Conservation (phyloP, 495 filamentous ascomycete species). For the Staphylotrichum tortipilum region DNA sequence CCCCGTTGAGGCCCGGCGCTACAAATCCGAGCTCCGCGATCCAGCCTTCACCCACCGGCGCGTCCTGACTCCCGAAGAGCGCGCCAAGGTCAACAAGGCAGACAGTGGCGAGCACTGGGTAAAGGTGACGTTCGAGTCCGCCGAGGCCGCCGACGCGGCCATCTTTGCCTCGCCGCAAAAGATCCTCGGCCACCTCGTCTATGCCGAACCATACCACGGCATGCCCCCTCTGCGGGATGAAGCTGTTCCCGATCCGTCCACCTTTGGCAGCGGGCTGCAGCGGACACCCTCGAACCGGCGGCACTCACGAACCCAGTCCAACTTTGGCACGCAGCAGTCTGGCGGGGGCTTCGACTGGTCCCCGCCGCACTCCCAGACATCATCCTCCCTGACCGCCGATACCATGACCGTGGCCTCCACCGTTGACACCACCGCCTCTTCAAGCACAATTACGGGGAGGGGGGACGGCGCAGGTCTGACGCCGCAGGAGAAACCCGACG, state of each 20-base stretch:
- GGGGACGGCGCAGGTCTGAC: not conserved
- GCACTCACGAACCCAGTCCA: constrained; percentile 6
- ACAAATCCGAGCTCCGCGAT: constrained; percentile 56
- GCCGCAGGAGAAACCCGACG: constrained; percentile 2
- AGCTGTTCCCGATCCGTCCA: constrained; percentile 13
- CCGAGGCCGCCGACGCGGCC: constrained; percentile 67
- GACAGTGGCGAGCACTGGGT: constrained; percentile 82
- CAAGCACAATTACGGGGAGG: constrained; percentile 48
- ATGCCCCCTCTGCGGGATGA: constrained; percentile 59
- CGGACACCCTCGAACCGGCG: not conserved
- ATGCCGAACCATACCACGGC: constrained; percentile 67
- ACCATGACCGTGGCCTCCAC: constrained; percentile 33
- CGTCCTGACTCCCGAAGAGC: constrained; percentile 57
- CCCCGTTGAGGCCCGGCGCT: constrained; percentile 44
- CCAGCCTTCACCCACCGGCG: constrained; percentile 49
- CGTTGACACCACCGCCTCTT: constrained; percentile 40
- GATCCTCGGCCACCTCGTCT: constrained; percentile 67
- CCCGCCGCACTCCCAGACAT: constrained; percentile 32
- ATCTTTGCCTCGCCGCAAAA: constrained; percentile 66
- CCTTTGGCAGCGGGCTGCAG: not conserved
- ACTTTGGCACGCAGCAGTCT: constrained; percentile 8
- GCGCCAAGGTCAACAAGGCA: constrained; percentile 63
- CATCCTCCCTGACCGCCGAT: constrained; percentile 39
- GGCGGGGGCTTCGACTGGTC: constrained; percentile 20
- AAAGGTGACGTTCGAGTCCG: constrained; percentile 83